Conservation (phyloP, 176 grass and related monocot genomes). For the Phyllostachys edulis region DNA sequence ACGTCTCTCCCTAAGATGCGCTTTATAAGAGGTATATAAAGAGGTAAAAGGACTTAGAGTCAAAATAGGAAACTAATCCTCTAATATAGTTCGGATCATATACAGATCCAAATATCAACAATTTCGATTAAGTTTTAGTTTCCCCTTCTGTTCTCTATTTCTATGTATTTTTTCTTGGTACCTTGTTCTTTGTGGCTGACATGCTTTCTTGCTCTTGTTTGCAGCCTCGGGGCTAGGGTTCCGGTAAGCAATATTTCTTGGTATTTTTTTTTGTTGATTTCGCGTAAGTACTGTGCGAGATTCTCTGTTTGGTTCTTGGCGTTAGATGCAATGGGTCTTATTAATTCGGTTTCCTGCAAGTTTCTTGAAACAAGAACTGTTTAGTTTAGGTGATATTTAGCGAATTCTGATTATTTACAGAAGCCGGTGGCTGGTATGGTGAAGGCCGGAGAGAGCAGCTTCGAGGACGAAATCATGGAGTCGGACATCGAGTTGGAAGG, state of each 20-base stretch:
- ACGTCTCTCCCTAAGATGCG: too few species aligned
- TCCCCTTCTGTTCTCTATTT: background rate
- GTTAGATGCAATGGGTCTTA: background rate
- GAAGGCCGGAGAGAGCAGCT: background rate
- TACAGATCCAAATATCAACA: too few species aligned
- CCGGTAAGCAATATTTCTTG: slow-evolving; percentile 9
- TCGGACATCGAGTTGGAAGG: slow-evolving; percentile 45
- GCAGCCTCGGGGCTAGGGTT: slow-evolving; percentile 45
- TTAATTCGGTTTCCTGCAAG: background rate
- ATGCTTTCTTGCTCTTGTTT: slow-evolving; percentile 30
- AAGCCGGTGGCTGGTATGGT: background rate
- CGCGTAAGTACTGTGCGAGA: background rate
- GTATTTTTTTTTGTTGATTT: background rate
- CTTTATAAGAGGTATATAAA: too few species aligned
- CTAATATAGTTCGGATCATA: too few species aligned
- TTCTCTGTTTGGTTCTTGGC: background rate
- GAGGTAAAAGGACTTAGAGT: too few species aligned
- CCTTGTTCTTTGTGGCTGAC: background rate
- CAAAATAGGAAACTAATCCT: too few species aligned
- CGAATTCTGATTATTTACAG: background rate
- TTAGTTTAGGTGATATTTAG: background rate
- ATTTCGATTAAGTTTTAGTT: background rate
- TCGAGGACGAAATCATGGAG: slow-evolving; percentile 28
- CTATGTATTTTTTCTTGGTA: background rate
- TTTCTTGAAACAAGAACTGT: background rate